Percentiles rank a stretch among this genome's conserved stretches.
Conservation (phyloP, 2,329 filamentous ascomycete species). For the Fusarium pininemorale region DNA sequence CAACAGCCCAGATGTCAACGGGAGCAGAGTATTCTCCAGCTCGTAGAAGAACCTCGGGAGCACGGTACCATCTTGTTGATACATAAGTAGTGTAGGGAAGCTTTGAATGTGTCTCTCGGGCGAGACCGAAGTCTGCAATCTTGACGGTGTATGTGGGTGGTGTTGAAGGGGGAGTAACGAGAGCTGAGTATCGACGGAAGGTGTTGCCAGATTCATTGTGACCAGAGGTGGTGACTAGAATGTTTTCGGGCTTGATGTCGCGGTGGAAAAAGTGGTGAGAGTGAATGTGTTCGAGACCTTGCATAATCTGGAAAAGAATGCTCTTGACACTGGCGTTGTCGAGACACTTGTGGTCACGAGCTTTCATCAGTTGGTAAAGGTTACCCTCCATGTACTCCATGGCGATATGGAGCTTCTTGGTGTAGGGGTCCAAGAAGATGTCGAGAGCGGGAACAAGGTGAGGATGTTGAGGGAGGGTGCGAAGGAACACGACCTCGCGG, state of each 20-base stretch:
- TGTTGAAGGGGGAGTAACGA: slow-evolving; percentile 94
- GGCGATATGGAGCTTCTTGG: slow-evolving; percentile 94
- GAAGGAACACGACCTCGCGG: slow-evolving; percentile 94
- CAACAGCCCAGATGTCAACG: slow-evolving; percentile 98
- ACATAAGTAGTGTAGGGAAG: slow-evolving; percentile 98
- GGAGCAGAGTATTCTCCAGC: slow-evolving; percentile 97
- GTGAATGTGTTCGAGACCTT: slow-evolving; percentile 96
- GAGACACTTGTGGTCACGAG: slow-evolving; percentile 91
- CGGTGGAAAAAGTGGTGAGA: slow-evolving; percentile 98
- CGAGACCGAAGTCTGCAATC: slow-evolving; percentile 97
- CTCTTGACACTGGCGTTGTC: slow-evolving; percentile 95
- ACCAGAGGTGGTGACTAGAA: slow-evolving; percentile 91
- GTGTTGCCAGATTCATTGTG: slow-evolving; percentile 83
- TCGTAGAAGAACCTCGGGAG: slow-evolving; percentile 90
- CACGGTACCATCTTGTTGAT: slow-evolving; percentile 97
- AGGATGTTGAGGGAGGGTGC: slow-evolving; percentile 84
- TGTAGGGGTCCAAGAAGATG: slow-evolving; percentile 97
- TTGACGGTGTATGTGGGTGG: slow-evolving; percentile 96
- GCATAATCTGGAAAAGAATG: slow-evolving; percentile 96
- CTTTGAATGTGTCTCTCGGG: slow-evolving; percentile 96
- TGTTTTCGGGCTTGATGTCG: slow-evolving; percentile 99
- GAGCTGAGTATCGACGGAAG: slow-evolving; percentile 90
- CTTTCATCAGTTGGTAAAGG: slow-evolving; percentile 98
- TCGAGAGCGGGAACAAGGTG: slow-evolving; percentile 97
- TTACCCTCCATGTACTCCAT: slow-evolving; percentile 99